Percentiles rank a stretch among this genome's conserved stretches.
Evolutionary conservation across 495 filamentous ascomycete species (phyloP).

Genomic region (Trypethelium eluteriae): DNA sequence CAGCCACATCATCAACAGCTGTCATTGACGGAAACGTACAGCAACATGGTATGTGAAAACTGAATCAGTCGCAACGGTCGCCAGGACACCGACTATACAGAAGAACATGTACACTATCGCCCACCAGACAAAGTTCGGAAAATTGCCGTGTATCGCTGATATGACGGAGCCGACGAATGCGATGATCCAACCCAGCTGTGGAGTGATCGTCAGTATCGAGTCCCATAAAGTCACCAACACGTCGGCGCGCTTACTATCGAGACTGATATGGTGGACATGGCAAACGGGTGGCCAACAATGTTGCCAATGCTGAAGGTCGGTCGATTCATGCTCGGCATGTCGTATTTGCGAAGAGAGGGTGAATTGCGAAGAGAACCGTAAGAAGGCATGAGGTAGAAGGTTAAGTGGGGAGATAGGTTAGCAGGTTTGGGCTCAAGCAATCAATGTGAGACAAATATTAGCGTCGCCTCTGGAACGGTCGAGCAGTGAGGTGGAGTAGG

Average conservation of each 20-base stretch:
- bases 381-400: constrained; percentile 4
- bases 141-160: constrained; percentile 50
- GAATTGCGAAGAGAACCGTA: constrained; percentile 12
- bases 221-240: not conserved
- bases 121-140: constrained; percentile 90
- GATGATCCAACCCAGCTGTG: constrained; percentile 88
- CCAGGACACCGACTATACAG: constrained; percentile 66
- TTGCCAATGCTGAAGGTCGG: constrained; percentile 66
- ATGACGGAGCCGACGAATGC: constrained; percentile 80
- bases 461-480: not conserved
- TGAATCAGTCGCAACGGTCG: constrained; percentile 74
- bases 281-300: constrained; percentile 93
- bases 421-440: not conserved
- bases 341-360: constrained; percentile 10
- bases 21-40: constrained; percentile 39
- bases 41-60: constrained; percentile 84
- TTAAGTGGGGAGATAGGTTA: not conserved
- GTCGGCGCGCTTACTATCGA: constrained; percentile 57
- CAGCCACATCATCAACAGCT: not conserved
- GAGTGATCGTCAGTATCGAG: constrained; percentile 1
- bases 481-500: not conserved
- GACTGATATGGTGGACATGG: constrained; percentile 88
- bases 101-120: constrained; percentile 76
- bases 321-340: constrained; percentile 10
- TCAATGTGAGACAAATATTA: constrained; percentile 3